Evolutionary conservation across 805 yeast genomes (phyloP).

Genomic region (Metschnikowia henanensis): DNA sequence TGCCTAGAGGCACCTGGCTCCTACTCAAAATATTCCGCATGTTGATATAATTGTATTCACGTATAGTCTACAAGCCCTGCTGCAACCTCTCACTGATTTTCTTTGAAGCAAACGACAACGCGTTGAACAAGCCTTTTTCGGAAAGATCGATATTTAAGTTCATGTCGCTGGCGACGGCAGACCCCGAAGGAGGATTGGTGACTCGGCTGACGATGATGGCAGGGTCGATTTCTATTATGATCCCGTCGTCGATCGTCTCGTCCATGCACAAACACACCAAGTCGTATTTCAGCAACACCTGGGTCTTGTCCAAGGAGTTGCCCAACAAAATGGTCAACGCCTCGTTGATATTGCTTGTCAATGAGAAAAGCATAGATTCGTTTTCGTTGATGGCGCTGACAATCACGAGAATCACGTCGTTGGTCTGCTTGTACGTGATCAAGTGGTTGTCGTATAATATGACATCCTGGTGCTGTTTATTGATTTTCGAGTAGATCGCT

Average conservation of each 20-base stretch:
- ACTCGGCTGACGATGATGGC: slow-evolving; percentile 86
- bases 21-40: neutral
- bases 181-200: slow-evolving; percentile 67
- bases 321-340: slow-evolving; percentile 76
- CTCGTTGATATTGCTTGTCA: slow-evolving; percentile 75
- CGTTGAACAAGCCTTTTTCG: slow-evolving; percentile 78
- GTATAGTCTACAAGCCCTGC: slow-evolving; percentile 36
- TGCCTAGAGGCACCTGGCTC: neutral
- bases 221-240: slow-evolving; percentile 87
- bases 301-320: slow-evolving; percentile 70
- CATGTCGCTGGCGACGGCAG: slow-evolving; percentile 50
- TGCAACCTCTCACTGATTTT: slow-evolving; percentile 51
- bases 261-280: slow-evolving; percentile 83
- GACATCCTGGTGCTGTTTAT: slow-evolving; percentile 78
- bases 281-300: slow-evolving; percentile 82
- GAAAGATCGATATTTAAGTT: slow-evolving; percentile 62
- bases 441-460: slow-evolving; percentile 75
- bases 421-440: slow-evolving; percentile 81
- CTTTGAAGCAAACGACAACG: slow-evolving; percentile 85
- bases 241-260: slow-evolving; percentile 92
- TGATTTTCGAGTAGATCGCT: slow-evolving; percentile 69
- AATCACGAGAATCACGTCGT: slow-evolving; percentile 71
- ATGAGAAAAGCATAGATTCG: slow-evolving; percentile 75
- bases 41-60: neutral
- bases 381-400: slow-evolving; percentile 81